Evolutionary conservation across 2,329 filamentous ascomycete species (phyloP), one percentile per base, ranked within the genome.

Genomic region (Aspergillus glaucus): DNA sequence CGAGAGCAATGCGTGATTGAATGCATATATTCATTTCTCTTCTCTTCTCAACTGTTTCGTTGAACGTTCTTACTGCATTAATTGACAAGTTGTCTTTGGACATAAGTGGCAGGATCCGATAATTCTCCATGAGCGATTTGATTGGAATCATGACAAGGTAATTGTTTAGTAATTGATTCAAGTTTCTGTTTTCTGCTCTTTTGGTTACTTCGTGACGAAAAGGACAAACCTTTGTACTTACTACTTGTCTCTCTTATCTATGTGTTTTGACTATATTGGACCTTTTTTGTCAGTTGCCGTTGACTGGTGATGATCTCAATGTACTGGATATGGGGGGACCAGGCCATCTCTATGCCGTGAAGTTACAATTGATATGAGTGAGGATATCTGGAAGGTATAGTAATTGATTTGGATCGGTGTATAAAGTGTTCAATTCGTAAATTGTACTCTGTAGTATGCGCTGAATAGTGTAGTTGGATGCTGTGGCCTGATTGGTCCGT

Each of bases 1-100:
- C 52, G 69, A 69, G 12, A 58, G 55, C 50, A 52, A 63, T 49
- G 46, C 57, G 43, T 69, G 55, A 68, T 55, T 50, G 51, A 48
- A 44, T 47, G 46, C 42, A 54, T 50, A 39, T 51, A 49, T 45
- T 48, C 50, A 46, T 45, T 45, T 42, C 21, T 52, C 50, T 53
- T 26, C 45, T 36, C 45, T 46, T 52, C 45, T 36, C 46, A 41
- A 46, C 46, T 44, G 52, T 48, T 52, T 30, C 22, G 54, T 52
- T 44, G 51, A 51, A 55, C 55, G 56, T 59, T 64, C 57, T 57
- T 63, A 55, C 44, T 57, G 57, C 57, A 59, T 61, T 59, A 56
- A 61, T 57, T 51, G 55, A 51, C 26, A 56, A 55, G 57, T 60
- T 57, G 55, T 48, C 48, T 52, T 55, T 55, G 55, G 57, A 55